These are phyloP conservation scores for Pycnococcus provasolii DNA, from an alignment of 139 green algal genomes.

Conservation along the genomic window DNA sequence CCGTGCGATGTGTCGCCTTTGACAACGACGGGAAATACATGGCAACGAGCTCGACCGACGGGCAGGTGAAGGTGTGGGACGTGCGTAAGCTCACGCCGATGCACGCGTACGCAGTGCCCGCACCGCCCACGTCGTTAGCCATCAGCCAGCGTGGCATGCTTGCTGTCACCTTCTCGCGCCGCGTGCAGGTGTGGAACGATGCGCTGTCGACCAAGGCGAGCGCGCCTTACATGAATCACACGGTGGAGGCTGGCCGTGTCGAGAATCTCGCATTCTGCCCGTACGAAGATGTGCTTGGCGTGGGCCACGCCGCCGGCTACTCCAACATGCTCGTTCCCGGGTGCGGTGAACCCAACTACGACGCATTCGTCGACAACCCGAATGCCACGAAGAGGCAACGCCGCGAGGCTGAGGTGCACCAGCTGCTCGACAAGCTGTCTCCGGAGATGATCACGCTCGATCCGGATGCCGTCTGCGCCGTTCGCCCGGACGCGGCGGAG, in stretches of 20 bases:
- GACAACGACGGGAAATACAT: conserved; percentile 65
- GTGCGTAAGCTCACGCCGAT: conserved; percentile 63
- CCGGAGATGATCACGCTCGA: conserved; percentile 91
- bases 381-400: conserved; percentile 64
- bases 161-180: conserved; percentile 29
- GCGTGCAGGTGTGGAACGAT: conserved; percentile 77
- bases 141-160: conserved; percentile 88
- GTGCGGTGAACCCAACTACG: conserved; percentile 92
- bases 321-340: conserved; percentile 78
- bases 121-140: conserved; percentile 54
- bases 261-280: conserved; percentile 69
- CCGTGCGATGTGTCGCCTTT: conserved; percentile 42
- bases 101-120: conserved; percentile 76
- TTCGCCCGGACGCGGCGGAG: conserved; percentile 60
- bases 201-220: conserved; percentile 63
- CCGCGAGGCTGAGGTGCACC: conserved; percentile 75
- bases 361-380: conserved; percentile 88
- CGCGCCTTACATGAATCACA: conserved; percentile 79
- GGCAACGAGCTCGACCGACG: conserved; percentile 74
- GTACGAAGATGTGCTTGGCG: conserved; percentile 86
- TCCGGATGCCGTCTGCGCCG: conserved; percentile 61
- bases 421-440: conserved; percentile 94
- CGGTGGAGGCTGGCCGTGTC: conserved; percentile 30
- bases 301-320: conserved; percentile 49
- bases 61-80: conserved; percentile 79